Conservation (phyloP, 352 stramenopile species). For the Phytophthora vignae region DNA sequence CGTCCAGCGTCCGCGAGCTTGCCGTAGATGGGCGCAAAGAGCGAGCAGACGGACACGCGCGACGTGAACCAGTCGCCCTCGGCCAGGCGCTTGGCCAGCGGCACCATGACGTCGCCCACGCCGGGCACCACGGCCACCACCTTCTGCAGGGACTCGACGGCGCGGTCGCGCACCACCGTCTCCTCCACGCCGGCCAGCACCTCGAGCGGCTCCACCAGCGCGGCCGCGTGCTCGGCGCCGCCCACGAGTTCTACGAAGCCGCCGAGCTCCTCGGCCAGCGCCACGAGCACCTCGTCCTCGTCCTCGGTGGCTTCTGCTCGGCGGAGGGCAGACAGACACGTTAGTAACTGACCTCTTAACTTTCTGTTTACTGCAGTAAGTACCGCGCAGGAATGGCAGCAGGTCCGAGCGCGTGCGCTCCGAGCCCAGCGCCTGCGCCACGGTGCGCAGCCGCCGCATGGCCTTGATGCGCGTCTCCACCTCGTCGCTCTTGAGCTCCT, state of each 20-base stretch:
- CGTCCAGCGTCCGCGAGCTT: constrained; percentile 66
- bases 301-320: constrained; percentile 86
- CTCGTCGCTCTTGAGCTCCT: constrained; percentile 93
- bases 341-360: constrained; percentile 20
- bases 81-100: constrained; percentile 80
- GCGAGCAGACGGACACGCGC: constrained; percentile 85
- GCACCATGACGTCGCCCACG: constrained; percentile 71
- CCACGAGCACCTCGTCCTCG: constrained; percentile 94
- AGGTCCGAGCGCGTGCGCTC: constrained; percentile 86
- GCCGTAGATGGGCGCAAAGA: constrained; percentile 79
- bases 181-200: constrained; percentile 93
- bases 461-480: constrained; percentile 94
- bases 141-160: constrained; percentile 81
- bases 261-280: constrained; percentile 91
- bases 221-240: constrained; percentile 62
- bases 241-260: constrained; percentile 92
- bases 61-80: constrained; percentile 92
- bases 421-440: constrained; percentile 91
- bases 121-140: constrained; percentile 69
- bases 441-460: constrained; percentile 93
- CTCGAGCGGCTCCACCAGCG: constrained; percentile 92
- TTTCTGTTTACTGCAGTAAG: constrained; percentile 12
- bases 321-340: neutral
- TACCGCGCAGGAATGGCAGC: constrained; percentile 89
- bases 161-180: constrained; percentile 92